Base-by-base conservation (phyloP, 257 asterid genomes). In the Prunella vulgaris region DNA sequence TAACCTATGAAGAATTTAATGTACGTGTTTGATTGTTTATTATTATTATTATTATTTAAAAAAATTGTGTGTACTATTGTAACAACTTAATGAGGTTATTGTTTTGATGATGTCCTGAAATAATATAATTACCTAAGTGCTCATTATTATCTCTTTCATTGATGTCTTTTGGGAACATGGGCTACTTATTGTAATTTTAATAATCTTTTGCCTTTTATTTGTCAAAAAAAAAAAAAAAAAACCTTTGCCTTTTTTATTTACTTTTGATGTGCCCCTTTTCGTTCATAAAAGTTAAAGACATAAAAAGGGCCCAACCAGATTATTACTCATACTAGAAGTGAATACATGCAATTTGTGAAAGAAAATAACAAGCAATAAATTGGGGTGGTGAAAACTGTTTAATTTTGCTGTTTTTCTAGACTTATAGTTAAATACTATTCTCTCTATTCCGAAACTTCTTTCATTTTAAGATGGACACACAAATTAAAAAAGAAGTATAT, bases 91-190 rank as follows among this genome's bases (percentile, higher is more conserved):
- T 56, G 77, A 71, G 81, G 76, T 77, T 74, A 69, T 72, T 67
- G 80, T 77, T 60, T 68, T 81, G 73, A 85, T 85, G 83, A 81
- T 82, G 80, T 72, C 73, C 71, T 77, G 86, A 83, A 79, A 83
- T 80, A 51, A 79, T 83, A 78, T 77, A 73, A 57, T 40, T 73
- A 57, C 80, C 75, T 81, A 71, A 75, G 75, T 76, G 69, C 68
- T 82, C 37, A 71, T 85, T 80, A 74, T 74, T 66, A 69, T 64
- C 71, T 74, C 67, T 48, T 59, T 62, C 82, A 75, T 77, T 79
- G 58, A 75, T 62, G 82, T 54, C 86, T 77, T 84, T 81, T 78
- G 81, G 82, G 86, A 83, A 85, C 90, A 85, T 83, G 90, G 87
- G 76, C 52, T 74, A 77, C 60, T 81, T 67, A 77, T 79, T 81